These are phyloP conservation scores for Clarireedia homoeocarpa DNA, from an alignment of 2,329 filamentous ascomycete genomes.

Conservation along the genomic window DNA sequence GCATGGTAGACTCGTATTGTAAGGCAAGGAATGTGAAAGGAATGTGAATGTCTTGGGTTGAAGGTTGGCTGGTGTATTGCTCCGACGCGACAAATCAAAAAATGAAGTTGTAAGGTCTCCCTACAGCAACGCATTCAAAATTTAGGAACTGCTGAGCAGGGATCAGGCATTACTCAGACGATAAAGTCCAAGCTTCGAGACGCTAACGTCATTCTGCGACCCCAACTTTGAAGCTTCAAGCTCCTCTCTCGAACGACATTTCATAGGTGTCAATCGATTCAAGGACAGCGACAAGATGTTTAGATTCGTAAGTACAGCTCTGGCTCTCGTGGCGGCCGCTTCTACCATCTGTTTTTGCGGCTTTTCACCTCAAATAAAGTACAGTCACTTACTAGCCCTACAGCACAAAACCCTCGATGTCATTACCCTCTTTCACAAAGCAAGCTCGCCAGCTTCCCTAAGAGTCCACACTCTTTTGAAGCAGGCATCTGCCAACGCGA, in stretches of 20 bases:
- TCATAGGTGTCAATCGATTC: no score
- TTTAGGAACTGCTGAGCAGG: background rate
- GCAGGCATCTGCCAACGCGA: slow-evolving; percentile 64
- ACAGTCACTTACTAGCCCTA: background rate
- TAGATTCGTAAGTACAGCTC: slow-evolving; percentile 25
- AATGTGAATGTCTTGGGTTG: slow-evolving; percentile 4
- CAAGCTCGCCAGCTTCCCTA: slow-evolving; percentile 62
- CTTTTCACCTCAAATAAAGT: background rate
- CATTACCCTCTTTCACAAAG: slow-evolving; percentile 92
- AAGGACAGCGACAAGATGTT: slow-evolving; percentile 26
- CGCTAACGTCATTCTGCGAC: background rate
- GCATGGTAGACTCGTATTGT: slow-evolving; percentile 36
- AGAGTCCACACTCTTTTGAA: slow-evolving; percentile 72
- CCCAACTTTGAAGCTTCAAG: background rate
- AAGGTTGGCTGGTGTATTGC: background rate
- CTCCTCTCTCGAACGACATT: background rate
- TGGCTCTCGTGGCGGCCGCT: background rate
- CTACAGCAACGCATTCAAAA: background rate
- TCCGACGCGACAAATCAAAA: slow-evolving; percentile 10
- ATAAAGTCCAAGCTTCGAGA: background rate
- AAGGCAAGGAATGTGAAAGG: background rate
- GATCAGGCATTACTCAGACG: slow-evolving; percentile 1
- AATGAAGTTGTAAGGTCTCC: background rate
- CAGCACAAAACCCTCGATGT: slow-evolving; percentile 80
- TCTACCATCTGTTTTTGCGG: background rate